These are phyloP conservation scores for Begonia masoniana DNA, from an alignment of 306 rosid genomes.

Conservation along the genomic window DNA sequence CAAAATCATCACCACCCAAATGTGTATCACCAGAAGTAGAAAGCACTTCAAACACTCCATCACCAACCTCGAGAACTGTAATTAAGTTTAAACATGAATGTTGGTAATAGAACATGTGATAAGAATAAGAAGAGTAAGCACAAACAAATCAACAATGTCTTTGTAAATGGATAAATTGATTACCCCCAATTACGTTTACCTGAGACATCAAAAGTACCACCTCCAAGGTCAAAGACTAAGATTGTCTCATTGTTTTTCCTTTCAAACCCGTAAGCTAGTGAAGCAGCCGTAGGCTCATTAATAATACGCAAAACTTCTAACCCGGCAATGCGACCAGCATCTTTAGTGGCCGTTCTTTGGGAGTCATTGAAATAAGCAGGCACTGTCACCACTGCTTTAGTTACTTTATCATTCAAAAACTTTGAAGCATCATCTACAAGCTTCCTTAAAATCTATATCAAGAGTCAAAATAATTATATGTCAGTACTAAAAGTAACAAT, in stretches of 20 bases:
- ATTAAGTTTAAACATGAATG: not conserved
- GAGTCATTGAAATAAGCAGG: slow-evolving; percentile 63
- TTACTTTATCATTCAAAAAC: slow-evolving; percentile 51
- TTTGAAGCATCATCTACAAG: slow-evolving; percentile 59
- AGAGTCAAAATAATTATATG: too few relatives aligned
- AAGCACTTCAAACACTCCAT: slow-evolving; percentile 92
- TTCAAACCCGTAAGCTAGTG: slow-evolving; percentile 52
- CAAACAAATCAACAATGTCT: too few relatives aligned
- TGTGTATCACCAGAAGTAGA: slow-evolving; percentile 96
- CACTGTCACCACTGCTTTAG: slow-evolving; percentile 52
- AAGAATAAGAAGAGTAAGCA: not conserved
- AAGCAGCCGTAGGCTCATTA: slow-evolving; percentile 56
- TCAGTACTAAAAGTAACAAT: too few relatives aligned
- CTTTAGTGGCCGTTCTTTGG: slow-evolving; percentile 57
- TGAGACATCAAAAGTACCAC: slow-evolving; percentile 45
- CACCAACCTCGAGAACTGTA: slow-evolving; percentile 85
- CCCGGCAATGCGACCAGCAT: slow-evolving; percentile 58
- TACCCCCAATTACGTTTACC: slow-evolving; percentile 12
- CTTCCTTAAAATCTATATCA: slow-evolving; percentile 34
- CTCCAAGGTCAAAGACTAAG: slow-evolving; percentile 13
- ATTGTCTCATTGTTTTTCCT: slow-evolving; percentile 53
- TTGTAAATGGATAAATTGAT: too few relatives aligned
- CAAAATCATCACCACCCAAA: slow-evolving; percentile 96
- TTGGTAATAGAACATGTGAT: not conserved
- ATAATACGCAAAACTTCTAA: slow-evolving; percentile 50